Evolutionary conservation across 345 rosid species (phyloP).

Genomic region (Passiflora organensis): DNA sequence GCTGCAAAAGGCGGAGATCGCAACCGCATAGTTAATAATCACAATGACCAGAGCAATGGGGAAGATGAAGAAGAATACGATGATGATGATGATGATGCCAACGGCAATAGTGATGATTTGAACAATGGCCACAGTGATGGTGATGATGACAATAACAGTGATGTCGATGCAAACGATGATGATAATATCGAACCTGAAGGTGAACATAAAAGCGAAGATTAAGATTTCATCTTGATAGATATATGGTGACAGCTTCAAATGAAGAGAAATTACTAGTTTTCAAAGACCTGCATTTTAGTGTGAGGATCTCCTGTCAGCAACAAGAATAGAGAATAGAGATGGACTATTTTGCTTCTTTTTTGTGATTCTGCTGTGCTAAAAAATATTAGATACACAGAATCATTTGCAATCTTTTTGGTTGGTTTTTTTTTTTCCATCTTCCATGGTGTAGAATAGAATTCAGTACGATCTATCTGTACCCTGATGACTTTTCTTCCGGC

Average conservation of each 20-base stretch:
- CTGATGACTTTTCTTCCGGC: too few species aligned
- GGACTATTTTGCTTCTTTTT: background rate
- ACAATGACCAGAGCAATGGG: background rate
- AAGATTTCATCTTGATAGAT: constrained; percentile 17
- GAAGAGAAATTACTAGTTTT: background rate
- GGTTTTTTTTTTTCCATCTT: background rate
- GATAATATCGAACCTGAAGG: constrained; percentile 4
- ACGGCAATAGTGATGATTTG: constrained; percentile 16
- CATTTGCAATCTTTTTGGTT: background rate
- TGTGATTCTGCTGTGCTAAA: background rate
- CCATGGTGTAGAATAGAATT: background rate
- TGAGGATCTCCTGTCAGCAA: background rate
- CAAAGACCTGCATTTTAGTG: background rate
- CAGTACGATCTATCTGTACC: too few species aligned
- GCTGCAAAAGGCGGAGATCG: constrained; percentile 31
- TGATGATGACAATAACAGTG: background rate
- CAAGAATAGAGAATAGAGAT: background rate
- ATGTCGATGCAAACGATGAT: too few species aligned
- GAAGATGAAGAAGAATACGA: constrained; percentile 17
- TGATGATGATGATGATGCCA: constrained; percentile 19
- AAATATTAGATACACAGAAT: background rate
- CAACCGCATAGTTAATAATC: constrained; percentile 1
- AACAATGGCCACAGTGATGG: background rate
- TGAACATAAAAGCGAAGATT: too few species aligned
- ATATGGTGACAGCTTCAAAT: constrained; percentile 3